phyloP scores from a whole-genome alignment of 169 alveolate genomes.

The Cryptosporidium ubiquitum region DNA sequence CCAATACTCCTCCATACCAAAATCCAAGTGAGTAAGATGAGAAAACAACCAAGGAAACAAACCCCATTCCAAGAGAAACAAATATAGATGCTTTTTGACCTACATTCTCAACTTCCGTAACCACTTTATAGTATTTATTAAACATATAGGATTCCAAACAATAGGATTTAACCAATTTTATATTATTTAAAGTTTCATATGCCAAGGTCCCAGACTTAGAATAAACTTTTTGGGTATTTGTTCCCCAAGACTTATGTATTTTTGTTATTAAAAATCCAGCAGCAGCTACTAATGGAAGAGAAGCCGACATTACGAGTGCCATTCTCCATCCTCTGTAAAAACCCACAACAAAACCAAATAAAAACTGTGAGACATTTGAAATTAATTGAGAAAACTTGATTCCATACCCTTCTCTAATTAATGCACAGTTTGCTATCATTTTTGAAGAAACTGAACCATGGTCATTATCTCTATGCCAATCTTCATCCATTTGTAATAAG shows the following conservation, averaged over 20 bases:
- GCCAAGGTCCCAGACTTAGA: slow-evolving; percentile 67
- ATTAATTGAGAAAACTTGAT: slow-evolving; percentile 47
- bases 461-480: slow-evolving; percentile 53
- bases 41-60: slow-evolving; percentile 61
- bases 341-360: slow-evolving; percentile 64
- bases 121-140: slow-evolving; percentile 41
- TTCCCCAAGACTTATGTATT: slow-evolving; percentile 61
- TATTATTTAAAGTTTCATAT: slow-evolving; percentile 35
- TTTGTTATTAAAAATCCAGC: slow-evolving; percentile 51
- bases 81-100: slow-evolving; percentile 45
- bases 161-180: slow-evolving; percentile 48
- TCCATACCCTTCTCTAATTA: slow-evolving; percentile 69
- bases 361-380: slow-evolving; percentile 67
- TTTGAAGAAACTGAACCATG: slow-evolving; percentile 24
- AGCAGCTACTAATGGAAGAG: slow-evolving; percentile 61
- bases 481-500: slow-evolving; percentile 38
- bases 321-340: slow-evolving; percentile 67
- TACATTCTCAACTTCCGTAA: slow-evolving; percentile 31
- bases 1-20: slow-evolving; percentile 79
- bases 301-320: slow-evolving; percentile 71
- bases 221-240: slow-evolving; percentile 14
- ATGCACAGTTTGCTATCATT: slow-evolving; percentile 47
- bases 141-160: slow-evolving; percentile 31
- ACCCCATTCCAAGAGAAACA: slow-evolving; percentile 57
- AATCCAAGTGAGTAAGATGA: slow-evolving; percentile 76